Evolutionary conservation across 2,329 filamentous ascomycete species (phyloP).

Genomic region (Penicillium sp.): DNA sequence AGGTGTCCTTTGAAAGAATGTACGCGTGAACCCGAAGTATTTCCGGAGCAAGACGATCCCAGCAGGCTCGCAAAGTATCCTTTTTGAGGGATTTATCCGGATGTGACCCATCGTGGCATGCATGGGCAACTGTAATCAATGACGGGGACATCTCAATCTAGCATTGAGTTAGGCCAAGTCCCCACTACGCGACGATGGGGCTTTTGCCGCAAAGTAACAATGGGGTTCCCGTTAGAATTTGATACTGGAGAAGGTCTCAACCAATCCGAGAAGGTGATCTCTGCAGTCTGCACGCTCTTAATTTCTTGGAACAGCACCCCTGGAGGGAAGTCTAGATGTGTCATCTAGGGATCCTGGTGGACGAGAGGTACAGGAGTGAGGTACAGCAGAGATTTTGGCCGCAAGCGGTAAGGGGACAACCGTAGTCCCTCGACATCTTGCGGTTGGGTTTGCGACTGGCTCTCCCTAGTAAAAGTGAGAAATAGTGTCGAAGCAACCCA

Average conservation of each 20-base stretch:
- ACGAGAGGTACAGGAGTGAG: slow-evolving; percentile 15
- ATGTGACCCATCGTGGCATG: neutral
- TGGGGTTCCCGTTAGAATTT: neutral
- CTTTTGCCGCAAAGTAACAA: neutral
- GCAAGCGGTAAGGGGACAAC: slow-evolving; percentile 16
- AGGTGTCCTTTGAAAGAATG: slow-evolving; percentile 1
- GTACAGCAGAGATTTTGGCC: slow-evolving; percentile 6
- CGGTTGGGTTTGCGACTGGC: neutral
- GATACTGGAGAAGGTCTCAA: neutral
- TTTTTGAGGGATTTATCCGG: neutral
- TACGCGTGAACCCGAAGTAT: neutral
- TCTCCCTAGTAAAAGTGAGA: neutral
- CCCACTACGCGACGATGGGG: neutral
- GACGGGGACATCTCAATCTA: slow-evolving; percentile 11
- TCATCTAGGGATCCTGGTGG: slow-evolving; percentile 17
- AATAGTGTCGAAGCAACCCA: neutral
- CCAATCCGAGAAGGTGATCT: neutral
- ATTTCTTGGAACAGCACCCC: neutral
- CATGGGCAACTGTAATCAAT: slow-evolving; percentile 11
- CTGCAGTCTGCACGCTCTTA: neutral
- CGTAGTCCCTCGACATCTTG: neutral
- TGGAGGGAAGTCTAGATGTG: slow-evolving; percentile 15
- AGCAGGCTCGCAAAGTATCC: neutral
- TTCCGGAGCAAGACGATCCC: neutral
- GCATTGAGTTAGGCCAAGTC: neutral